Base-by-base conservation (phyloP, 306 rosid species). In the Trifolium pratense region DNA sequence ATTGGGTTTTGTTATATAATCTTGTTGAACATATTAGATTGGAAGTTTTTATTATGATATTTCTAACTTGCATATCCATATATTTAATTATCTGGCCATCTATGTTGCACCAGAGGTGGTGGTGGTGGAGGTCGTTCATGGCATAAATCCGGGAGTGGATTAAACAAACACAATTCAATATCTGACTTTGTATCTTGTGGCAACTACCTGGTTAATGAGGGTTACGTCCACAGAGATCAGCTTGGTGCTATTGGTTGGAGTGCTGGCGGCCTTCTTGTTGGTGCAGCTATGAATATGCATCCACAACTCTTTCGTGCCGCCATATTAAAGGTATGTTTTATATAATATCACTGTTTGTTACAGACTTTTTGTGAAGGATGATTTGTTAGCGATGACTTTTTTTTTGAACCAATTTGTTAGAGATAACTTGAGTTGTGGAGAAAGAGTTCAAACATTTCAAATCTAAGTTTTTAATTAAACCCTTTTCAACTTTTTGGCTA, bases 191-290 rank as follows among this genome's bases (percentile, higher is more conserved):
- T 87, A 61, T 91, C 91, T 51, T 94, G 97, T 77, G 95, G 86
- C 16, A 86, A 89, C 70, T 89, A 85, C 83, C 78, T 94, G 79
- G 75, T 87, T 62, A 81, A 84, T 40, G 88, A 89, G 75, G 83
- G 91, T 6, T 91, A 84, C 76, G 86, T 89, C 66, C 86, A 81
- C 46, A 85, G 72, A 66, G 83, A 88, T 75, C 86, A 34, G 71
- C 96, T 94, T 64, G 84, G 89, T 45, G 91, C 92, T 32, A 81
- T 89, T 43, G 98, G 92, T 77, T 74, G 77, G 71, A 94, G 98
- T 81, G 98, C 98, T 52, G 98, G 98, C 77, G 48, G 92, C 58
- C 89, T 94, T 73, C 90, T 91, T 73, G 85, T 89, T 29, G 92
- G 95, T 46, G 96, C 94, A 34, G 81, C 96, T 77, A 75, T 88